Percentiles rank a stretch among this genome's conserved stretches.
Evolutionary conservation across 2,329 filamentous ascomycete genomes (phyloP).

Genomic region (Colletotrichum eremochloae): DNA sequence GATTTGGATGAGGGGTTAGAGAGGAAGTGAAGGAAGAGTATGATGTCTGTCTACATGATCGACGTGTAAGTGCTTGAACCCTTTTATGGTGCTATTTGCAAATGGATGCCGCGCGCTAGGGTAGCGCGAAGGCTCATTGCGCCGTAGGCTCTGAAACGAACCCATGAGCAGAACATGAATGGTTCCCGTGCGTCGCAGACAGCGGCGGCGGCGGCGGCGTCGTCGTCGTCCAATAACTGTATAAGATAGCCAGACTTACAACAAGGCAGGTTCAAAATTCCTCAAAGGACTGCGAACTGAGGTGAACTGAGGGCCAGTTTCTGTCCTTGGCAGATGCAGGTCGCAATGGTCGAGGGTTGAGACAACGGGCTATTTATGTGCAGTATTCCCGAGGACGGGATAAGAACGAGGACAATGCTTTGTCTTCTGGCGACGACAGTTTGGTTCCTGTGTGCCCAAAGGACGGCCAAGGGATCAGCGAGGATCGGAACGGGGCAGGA

Average conservation of each 20-base stretch:
- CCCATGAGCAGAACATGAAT: conserved; percentile 21
- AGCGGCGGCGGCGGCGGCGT: background rate
- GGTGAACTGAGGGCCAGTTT: conserved; percentile 7
- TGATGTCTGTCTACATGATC: conserved; percentile 19
- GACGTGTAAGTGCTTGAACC: conserved; percentile 31
- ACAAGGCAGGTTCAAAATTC: conserved; percentile 7
- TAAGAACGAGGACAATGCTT: conserved; percentile 24
- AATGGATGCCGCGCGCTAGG: conserved; percentile 41
- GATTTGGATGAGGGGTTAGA: background rate
- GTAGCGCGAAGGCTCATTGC: conserved; percentile 35
- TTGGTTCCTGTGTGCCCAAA: conserved; percentile 4
- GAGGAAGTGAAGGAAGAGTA: conserved; percentile 9
- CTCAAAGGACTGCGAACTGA: conserved; percentile 13
- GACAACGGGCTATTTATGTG: conserved; percentile 24
- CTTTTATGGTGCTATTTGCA: conserved; percentile 33
- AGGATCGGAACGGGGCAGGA: conserved; percentile 23
- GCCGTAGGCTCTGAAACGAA: conserved; percentile 38
- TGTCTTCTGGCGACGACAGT: conserved; percentile 17
- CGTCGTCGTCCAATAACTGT: conserved; percentile 19
- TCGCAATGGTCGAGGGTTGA: conserved; percentile 29
- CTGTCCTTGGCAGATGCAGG: conserved; percentile 32
- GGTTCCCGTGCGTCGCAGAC: conserved; percentile 17
- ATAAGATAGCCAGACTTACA: conserved; percentile 31
- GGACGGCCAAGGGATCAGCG: conserved; percentile 12
- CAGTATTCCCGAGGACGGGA: conserved; percentile 5